Conservation (phyloP, 23 red algal species). For the Chondrus crispus region DNA sequence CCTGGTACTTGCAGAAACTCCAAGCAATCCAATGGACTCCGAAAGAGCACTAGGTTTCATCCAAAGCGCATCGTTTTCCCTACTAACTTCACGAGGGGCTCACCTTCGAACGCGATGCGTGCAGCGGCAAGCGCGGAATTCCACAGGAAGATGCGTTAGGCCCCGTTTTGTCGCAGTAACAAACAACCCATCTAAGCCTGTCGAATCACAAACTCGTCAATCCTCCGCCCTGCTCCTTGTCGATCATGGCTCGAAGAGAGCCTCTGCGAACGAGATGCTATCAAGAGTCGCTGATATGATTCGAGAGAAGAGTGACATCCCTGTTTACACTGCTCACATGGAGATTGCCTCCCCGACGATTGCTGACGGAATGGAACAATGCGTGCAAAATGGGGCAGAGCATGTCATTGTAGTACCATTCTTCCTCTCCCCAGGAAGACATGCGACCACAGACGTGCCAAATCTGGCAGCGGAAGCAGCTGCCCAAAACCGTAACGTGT, state of each 20-base stretch:
- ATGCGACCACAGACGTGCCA: constrained; percentile 81
- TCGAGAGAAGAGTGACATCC: neutral
- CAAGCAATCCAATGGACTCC: too few relatives aligned
- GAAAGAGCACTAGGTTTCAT: too few relatives aligned
- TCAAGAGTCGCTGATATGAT: constrained; percentile 36
- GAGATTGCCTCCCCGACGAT: constrained; percentile 83
- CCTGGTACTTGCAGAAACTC: too few relatives aligned
- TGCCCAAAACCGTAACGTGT: neutral
- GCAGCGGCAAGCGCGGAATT: too few relatives aligned
- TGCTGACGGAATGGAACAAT: constrained; percentile 51
- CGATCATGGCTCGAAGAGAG: constrained; percentile 79
- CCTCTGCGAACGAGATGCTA: constrained; percentile 69
- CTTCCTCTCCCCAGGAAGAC: constrained; percentile 80
- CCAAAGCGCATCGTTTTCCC: too few relatives aligned
- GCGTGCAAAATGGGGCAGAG: constrained; percentile 59
- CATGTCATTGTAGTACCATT: constrained; percentile 87
- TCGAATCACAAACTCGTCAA: too few relatives aligned
- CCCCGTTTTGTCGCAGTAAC: too few relatives aligned
- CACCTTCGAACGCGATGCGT: too few relatives aligned
- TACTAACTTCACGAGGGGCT: too few relatives aligned
- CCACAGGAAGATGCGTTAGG: too few relatives aligned
- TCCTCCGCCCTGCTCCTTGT: constrained; percentile 66
- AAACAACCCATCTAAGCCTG: too few relatives aligned
- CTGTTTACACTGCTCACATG: constrained; percentile 93
- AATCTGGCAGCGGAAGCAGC: constrained; percentile 59